Conservation (phyloP, 73 alveolate genomes). For the Paramecium sexaurelia region DNA sequence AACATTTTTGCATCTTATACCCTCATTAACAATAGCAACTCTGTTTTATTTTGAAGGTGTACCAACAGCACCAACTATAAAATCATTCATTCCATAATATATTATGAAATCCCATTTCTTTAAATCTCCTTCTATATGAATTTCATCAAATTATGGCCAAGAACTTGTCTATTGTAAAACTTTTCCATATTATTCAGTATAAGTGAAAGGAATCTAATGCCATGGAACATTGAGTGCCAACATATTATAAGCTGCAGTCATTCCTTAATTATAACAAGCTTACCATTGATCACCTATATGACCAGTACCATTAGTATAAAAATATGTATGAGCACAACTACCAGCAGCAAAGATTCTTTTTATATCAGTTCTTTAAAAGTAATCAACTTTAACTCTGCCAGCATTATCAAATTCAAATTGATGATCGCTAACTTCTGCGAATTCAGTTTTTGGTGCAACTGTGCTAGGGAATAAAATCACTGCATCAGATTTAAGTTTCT, state of each 20-base stretch:
- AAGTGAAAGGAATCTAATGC: constrained; percentile 67
- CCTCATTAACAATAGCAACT: constrained; percentile 58
- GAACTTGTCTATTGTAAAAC: constrained; percentile 40
- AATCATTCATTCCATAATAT: constrained; percentile 64
- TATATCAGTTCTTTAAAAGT: constrained; percentile 51
- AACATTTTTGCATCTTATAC: constrained; percentile 50
- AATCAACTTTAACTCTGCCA: constrained; percentile 63
- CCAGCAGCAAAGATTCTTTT: constrained; percentile 70
- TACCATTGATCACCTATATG: constrained; percentile 52
- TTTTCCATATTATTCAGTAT: constrained; percentile 62
- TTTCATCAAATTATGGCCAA: constrained; percentile 47
- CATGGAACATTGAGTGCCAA: constrained; percentile 67
- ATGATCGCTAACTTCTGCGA: constrained; percentile 43
- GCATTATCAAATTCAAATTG: constrained; percentile 48
- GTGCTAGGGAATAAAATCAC: constrained; percentile 56
- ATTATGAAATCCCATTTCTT: constrained; percentile 61
- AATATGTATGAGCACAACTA: constrained; percentile 42
- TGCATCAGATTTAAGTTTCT: constrained; percentile 24
- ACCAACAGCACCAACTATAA: constrained; percentile 60
- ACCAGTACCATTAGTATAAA: background rate
- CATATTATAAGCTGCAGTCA: constrained; percentile 68
- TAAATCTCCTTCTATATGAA: constrained; percentile 58
- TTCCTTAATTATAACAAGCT: constrained; percentile 62
- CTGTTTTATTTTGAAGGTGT: constrained; percentile 61
- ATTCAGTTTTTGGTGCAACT: constrained; percentile 51